These are phyloP conservation scores for Pyricularia sp. DNA, from an alignment of 2,329 filamentous ascomycete genomes.

Conservation along the genomic window DNA sequence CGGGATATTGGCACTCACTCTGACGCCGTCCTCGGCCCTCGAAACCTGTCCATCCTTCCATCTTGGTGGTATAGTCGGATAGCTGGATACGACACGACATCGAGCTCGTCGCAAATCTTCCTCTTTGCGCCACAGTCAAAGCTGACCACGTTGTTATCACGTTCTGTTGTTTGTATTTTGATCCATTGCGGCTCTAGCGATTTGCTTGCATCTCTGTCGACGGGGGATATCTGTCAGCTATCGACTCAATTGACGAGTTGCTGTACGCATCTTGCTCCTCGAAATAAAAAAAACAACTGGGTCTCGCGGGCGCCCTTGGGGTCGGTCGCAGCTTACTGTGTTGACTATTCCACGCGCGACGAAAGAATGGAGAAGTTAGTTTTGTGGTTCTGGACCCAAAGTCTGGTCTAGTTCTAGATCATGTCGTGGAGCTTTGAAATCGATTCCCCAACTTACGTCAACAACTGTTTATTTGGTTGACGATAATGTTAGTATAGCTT, in stretches of 20 bases:
- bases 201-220: conserved; percentile 19
- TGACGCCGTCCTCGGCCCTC: conserved; percentile 29
- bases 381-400: not conserved
- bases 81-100: conserved; percentile 34
- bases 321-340: conserved; percentile 8
- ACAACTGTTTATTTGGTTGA: conserved; percentile 7
- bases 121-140: conserved; percentile 29
- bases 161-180: conserved; percentile 13
- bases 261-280: too few species aligned
- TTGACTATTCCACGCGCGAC: conserved; percentile 6
- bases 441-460: conserved; percentile 6
- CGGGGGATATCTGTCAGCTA: not conserved
- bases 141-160: conserved; percentile 17
- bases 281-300: not conserved
- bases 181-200: conserved; percentile 27
- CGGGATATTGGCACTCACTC: conserved; percentile 18
- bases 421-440: not conserved
- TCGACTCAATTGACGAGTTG: not conserved
- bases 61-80: conserved; percentile 31
- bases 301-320: not conserved
- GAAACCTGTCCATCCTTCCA: conserved; percentile 26
- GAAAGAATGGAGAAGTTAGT: not conserved
- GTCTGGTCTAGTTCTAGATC: not conserved
- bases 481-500: not conserved
- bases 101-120: conserved; percentile 28